phyloP scores from a whole-genome alignment of 2,329 filamentous ascomycete genomes.

The Fusarium floridanum region DNA sequence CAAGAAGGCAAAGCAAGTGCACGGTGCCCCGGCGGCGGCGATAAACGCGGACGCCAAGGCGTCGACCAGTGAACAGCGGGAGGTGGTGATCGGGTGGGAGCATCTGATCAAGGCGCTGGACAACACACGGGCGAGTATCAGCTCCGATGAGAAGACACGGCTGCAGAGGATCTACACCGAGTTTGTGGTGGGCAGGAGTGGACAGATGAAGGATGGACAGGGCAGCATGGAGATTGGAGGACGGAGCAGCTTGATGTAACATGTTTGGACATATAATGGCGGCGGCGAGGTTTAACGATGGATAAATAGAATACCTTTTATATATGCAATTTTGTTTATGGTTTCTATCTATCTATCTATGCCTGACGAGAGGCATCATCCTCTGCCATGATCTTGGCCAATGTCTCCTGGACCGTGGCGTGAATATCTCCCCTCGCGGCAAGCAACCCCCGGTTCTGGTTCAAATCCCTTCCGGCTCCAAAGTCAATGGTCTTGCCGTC shows the following conservation, averaged over 20 bases:
- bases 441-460: conserved; percentile 52
- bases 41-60: conserved; percentile 45
- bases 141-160: conserved; percentile 78
- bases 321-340: not conserved
- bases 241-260: conserved; percentile 90
- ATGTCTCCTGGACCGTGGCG: conserved; percentile 52
- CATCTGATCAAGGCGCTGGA: conserved; percentile 84
- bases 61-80: conserved; percentile 60
- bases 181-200: conserved; percentile 92
- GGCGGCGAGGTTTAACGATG: conserved; percentile 1
- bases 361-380: conserved; percentile 21
- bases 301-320: not conserved
- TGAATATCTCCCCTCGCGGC: conserved; percentile 62
- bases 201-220: conserved; percentile 95
- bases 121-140: conserved; percentile 86
- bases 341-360: not conserved
- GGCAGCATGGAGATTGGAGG: conserved; percentile 93
- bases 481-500: conserved; percentile 54
- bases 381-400: conserved; percentile 39
- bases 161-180: conserved; percentile 88
- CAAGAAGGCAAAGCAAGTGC: conserved; percentile 58
- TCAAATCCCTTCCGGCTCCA: conserved; percentile 51
- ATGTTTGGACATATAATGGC: conserved; percentile 22
- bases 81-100: conserved; percentile 86
- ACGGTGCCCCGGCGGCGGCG: conserved; percentile 41